These are phyloP conservation scores for Saxispiralis lemnorum DNA, from an alignment of 495 filamentous ascomycete genomes.

Conservation along the genomic window DNA sequence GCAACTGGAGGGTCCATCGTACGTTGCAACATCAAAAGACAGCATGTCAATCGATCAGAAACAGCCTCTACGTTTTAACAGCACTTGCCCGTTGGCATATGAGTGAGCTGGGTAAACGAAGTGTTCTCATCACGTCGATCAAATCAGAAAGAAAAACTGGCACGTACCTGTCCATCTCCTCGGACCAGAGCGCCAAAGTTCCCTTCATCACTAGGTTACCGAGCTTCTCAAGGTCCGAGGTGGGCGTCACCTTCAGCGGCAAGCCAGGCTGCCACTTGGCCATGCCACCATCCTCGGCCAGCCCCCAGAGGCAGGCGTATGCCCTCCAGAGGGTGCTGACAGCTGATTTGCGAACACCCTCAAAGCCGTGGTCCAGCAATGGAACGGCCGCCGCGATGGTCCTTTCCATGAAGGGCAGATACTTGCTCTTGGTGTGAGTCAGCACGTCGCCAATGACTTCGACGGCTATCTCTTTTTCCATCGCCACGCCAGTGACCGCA, in stretches of 20 bases:
- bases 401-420: slow-evolving; percentile 78
- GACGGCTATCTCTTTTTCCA: slow-evolving; percentile 94
- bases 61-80: slow-evolving; percentile 63
- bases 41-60: slow-evolving; percentile 26
- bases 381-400: slow-evolving; percentile 64
- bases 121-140: slow-evolving; percentile 56
- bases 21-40: not conserved
- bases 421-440: slow-evolving; percentile 57
- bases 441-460: slow-evolving; percentile 89
- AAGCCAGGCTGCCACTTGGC: slow-evolving; percentile 78
- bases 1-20: slow-evolving; percentile 15
- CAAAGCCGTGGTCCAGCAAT: slow-evolving; percentile 72
- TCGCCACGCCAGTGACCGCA: slow-evolving; percentile 66
- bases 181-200: slow-evolving; percentile 67
- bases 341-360: slow-evolving; percentile 81
- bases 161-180: slow-evolving; percentile 76
- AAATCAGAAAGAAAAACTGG: slow-evolving; percentile 23
- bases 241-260: slow-evolving; percentile 61
- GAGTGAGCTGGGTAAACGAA: slow-evolving; percentile 99
- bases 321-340: slow-evolving; percentile 82
- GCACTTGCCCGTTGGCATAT: slow-evolving; percentile 73
- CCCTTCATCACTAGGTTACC: slow-evolving; percentile 72
- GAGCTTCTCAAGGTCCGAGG: slow-evolving; percentile 62
- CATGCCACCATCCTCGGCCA: slow-evolving; percentile 62
- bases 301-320: slow-evolving; percentile 77